Conservation (phyloP, 2,329 filamentous ascomycete species). For the Seiridium unicorne region DNA sequence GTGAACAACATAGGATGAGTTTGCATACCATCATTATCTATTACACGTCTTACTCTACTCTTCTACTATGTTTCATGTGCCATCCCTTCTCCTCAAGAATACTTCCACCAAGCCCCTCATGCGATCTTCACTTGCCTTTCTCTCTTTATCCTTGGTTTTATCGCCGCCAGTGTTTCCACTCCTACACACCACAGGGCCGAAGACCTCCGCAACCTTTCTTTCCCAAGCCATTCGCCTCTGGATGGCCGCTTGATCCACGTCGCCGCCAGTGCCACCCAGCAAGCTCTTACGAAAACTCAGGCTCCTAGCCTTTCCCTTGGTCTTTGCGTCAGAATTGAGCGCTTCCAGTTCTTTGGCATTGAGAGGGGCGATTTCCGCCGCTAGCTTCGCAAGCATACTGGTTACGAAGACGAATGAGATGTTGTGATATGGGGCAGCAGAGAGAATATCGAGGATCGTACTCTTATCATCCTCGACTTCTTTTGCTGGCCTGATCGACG, state of each 20-base stretch:
- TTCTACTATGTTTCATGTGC: background rate
- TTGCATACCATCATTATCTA: background rate
- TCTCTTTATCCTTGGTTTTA: conserved; percentile 52
- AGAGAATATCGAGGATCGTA: conserved; percentile 69
- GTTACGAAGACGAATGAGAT: conserved; percentile 88
- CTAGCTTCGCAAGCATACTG: conserved; percentile 63
- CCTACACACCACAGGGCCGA: conserved; percentile 63
- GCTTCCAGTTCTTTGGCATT: conserved; percentile 34
- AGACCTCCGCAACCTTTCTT: conserved; percentile 61
- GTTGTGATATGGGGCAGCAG: conserved; percentile 72
- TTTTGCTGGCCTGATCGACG: conserved; percentile 13
- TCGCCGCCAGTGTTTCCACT: conserved; percentile 24
- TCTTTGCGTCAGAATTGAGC: conserved; percentile 20
- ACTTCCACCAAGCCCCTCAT: conserved; percentile 68
- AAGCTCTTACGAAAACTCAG: conserved; percentile 41
- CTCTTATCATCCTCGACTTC: conserved; percentile 44
- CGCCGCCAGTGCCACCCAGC: conserved; percentile 23
- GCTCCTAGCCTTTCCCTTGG: conserved; percentile 23
- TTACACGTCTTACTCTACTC: background rate
- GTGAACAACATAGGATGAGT: no score
- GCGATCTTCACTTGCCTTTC: conserved; percentile 58
- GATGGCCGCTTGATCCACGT: conserved; percentile 44
- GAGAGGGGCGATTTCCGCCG: conserved; percentile 45
- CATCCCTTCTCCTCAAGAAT: conserved; percentile 50
- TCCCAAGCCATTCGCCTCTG: conserved; percentile 59